Conservation (phyloP, 23 red algal genomes). For the Gracilaria gracilis region DNA sequence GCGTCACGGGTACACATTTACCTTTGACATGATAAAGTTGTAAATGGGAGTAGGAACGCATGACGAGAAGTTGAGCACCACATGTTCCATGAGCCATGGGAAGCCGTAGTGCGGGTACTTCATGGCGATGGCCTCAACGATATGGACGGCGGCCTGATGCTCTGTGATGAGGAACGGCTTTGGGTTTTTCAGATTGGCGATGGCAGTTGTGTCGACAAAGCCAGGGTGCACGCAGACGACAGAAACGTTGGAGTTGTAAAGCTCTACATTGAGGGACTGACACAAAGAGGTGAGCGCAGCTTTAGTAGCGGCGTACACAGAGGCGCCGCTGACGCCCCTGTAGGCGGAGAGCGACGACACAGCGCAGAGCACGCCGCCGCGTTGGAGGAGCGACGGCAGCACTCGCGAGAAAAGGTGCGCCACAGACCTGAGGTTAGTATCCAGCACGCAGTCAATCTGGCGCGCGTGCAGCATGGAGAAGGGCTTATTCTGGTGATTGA, state of each 20-base stretch:
- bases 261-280: conserved; percentile 76
- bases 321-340: conserved; percentile 77
- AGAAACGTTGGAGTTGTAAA: conserved; percentile 32
- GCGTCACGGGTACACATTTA: conserved; percentile 4
- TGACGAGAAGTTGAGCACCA: conserved; percentile 64
- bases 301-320: conserved; percentile 88
- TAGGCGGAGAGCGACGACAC: conserved; percentile 86
- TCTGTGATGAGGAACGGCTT: conserved; percentile 67
- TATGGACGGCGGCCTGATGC: conserved; percentile 68
- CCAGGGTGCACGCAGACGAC: conserved; percentile 82
- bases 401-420: conserved; percentile 20
- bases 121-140: conserved; percentile 67
- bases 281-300: conserved; percentile 77
- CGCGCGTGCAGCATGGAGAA: conserved; percentile 31
- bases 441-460: conserved; percentile 58
- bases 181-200: conserved; percentile 67
- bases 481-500: conserved; percentile 70
- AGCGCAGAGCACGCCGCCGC: conserved; percentile 40
- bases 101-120: conserved; percentile 74
- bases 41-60: conserved; percentile 63
- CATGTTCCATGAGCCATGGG: conserved; percentile 88
- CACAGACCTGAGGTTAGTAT: conserved; percentile 63
- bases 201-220: conserved; percentile 88
- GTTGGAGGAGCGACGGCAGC: conserved; percentile 12
- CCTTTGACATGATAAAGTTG: conserved; percentile 53